These are phyloP conservation scores for Leavenworthia alabamica DNA, from an alignment of 345 rosid genomes.

Conservation along the genomic window DNA sequence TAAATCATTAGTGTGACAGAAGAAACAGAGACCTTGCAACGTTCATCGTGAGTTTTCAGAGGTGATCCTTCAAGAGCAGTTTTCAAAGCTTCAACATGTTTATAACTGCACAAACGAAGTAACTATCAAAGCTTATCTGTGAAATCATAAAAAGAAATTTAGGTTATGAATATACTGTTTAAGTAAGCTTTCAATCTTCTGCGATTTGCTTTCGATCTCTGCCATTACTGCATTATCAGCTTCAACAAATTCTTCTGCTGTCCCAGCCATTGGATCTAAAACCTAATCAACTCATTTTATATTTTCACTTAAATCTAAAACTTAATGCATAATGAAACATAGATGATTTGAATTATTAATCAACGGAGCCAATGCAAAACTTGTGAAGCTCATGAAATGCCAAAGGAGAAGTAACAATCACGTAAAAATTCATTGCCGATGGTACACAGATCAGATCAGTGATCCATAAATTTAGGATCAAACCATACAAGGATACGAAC, in stretches of 20 bases:
- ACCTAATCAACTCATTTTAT: background rate
- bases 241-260: slow-evolving; percentile 46
- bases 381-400: background rate
- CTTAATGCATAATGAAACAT: background rate
- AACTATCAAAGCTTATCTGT: slow-evolving; percentile 11
- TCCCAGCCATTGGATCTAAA: slow-evolving; percentile 33
- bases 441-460: background rate
- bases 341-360: background rate
- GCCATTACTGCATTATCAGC: slow-evolving; percentile 80
- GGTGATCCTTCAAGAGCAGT: slow-evolving; percentile 88
- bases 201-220: slow-evolving; percentile 81
- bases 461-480: background rate
- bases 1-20: background rate
- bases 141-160: background rate
- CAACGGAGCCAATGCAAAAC: background rate
- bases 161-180: slow-evolving; percentile 44
- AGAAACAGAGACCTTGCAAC: slow-evolving; percentile 64
- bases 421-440: background rate
- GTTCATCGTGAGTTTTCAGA: slow-evolving; percentile 67
- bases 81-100: slow-evolving; percentile 67
- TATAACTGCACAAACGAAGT: slow-evolving; percentile 26
- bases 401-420: background rate
- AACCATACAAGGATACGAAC: background rate
- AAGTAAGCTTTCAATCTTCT: slow-evolving; percentile 81
- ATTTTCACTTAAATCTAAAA: background rate